Evolutionary conservation across 2,329 filamentous ascomycete species (phyloP), one percentile per base, ranked within the genome.

Genomic region (Colletotrichum brevisporum): DNA sequence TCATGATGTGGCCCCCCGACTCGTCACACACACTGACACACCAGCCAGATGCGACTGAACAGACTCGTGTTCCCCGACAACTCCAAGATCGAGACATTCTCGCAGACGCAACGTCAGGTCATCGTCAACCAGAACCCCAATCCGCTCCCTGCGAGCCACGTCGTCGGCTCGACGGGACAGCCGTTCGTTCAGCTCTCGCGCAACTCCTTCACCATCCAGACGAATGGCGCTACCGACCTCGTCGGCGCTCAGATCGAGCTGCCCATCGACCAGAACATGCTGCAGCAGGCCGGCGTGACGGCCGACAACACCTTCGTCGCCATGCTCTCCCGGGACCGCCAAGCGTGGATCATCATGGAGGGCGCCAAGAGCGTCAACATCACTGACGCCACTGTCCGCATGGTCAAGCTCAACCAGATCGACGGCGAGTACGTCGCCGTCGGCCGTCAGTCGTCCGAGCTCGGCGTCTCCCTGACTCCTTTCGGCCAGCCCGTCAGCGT

Each of bases 81-180:
- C 58, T 72, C 72, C 27, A 73, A 73, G 51, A 72, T 73, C 26
- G 72, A 73, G 64, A 73, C 72, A 2, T 73, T 73, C 62, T 73
- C 72, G 8, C 72, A 73, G 58, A 65, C 71, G 24, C 72, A 73
- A 55, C 66, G 63, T 9, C 72, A 73, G 39, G 39, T 73, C 56
- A 72, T 73, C 39, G 71, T 73, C 55, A 73, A 73, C 63, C 72
- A 73, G 47, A 73, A 73, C 54, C 70, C 71, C 6, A 71, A 71
- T 50, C 72, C 72, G 6, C 50, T 73, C 12, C 62, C 72, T 16
- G 72, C 71, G 24, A 73, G 60, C 60, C 71, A 73, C 43, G 65
- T 73, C 56, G 72, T 73, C 13, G 72, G 72, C 31, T 72, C 71
- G 16, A 72, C 72, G 18, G 72, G 72, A 9, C 72, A 73, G 60